Percentiles rank a stretch among this genome's conserved stretches.
Evolutionary conservation across 305 asterid genomes (phyloP).

Genomic region (Euphrasia arctica): DNA sequence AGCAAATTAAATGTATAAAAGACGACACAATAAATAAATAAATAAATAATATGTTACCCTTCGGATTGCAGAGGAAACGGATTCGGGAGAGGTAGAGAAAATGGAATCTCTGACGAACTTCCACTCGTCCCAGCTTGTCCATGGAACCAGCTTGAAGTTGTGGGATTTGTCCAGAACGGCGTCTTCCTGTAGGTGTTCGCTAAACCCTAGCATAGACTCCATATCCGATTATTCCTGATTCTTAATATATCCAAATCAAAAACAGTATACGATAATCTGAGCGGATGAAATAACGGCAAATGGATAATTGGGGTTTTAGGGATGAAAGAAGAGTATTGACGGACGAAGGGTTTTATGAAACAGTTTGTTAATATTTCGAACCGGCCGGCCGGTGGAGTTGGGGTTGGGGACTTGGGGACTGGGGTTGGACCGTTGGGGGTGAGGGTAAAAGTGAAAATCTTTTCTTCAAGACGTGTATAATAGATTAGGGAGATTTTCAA

Average conservation of each 20-base stretch:
- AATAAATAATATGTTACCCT: constrained; percentile 38
- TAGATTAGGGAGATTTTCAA: no score
- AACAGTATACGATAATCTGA: neutral
- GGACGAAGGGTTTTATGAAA: constrained; percentile 9
- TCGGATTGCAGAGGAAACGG: constrained; percentile 52
- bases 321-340: neutral
- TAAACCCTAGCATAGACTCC: constrained; percentile 61
- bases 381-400: no score
- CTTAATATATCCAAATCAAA: neutral
- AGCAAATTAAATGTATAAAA: neutral
- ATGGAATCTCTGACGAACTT: constrained; percentile 48
- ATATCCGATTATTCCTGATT: constrained; percentile 20
- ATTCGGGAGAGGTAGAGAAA: constrained; percentile 58
- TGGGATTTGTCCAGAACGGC: constrained; percentile 37
- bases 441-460: no score
- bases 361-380: neutral
- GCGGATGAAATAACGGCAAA: neutral
- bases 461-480: no score
- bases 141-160: constrained; percentile 68
- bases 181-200: constrained; percentile 37
- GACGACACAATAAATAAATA: neutral
- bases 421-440: no score
- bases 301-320: neutral
- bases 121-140: constrained; percentile 97
- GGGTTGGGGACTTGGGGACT: no score